A percentile compares a stretch with the other conserved stretches of the same genome.
phyloP scores from a whole-genome alignment of 768 basidiomycete genomes.

The Crepidotus variabilis region DNA sequence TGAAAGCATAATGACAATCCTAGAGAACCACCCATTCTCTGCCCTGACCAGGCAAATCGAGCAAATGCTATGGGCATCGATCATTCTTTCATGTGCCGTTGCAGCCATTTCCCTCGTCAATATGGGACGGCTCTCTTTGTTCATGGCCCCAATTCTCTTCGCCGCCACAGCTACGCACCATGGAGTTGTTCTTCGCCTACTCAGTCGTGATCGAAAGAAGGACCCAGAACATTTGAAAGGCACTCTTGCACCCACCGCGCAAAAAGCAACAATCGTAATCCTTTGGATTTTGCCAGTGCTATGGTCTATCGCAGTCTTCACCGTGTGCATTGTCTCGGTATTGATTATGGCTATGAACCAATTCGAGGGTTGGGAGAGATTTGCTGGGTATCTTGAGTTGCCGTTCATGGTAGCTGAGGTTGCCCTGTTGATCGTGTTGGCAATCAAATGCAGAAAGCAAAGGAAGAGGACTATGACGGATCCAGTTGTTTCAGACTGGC shows the following conservation, averaged over 20 bases:
- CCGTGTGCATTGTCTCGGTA: slow-evolving; percentile 16
- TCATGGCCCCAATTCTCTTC: slow-evolving; percentile 17
- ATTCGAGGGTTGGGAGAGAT: slow-evolving; percentile 18
- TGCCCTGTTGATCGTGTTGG: slow-evolving; percentile 13
- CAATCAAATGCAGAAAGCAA: slow-evolving; percentile 20
- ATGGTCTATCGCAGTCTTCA: slow-evolving; percentile 14
- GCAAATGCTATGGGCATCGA: slow-evolving; percentile 15
- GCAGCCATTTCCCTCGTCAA: slow-evolving; percentile 18
- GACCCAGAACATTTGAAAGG: slow-evolving; percentile 10
- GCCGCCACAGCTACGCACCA: slow-evolving; percentile 17
- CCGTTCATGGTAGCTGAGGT: slow-evolving; percentile 19
- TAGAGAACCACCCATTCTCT: slow-evolving; percentile 16
- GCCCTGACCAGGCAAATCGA: slow-evolving; percentile 17
- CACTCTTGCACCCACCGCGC: slow-evolving; percentile 17
- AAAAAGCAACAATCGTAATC: slow-evolving; percentile 13
- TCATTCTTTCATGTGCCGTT: slow-evolving; percentile 14
- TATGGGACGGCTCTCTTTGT: slow-evolving; percentile 18
- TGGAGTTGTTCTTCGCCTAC: slow-evolving; percentile 12
- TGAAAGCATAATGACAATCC: slow-evolving; percentile 3
- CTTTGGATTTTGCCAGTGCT: slow-evolving; percentile 15
- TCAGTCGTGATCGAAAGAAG: slow-evolving; percentile 13
- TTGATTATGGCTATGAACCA: slow-evolving; percentile 11
- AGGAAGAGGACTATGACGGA: slow-evolving; percentile 15
- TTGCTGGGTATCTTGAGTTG: slow-evolving; percentile 21
- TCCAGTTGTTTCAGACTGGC: slow-evolving; percentile 16